Evolutionary conservation across 2,329 filamentous ascomycete species (phyloP).

Genomic region (Malbranchea cinnamomea): DNA sequence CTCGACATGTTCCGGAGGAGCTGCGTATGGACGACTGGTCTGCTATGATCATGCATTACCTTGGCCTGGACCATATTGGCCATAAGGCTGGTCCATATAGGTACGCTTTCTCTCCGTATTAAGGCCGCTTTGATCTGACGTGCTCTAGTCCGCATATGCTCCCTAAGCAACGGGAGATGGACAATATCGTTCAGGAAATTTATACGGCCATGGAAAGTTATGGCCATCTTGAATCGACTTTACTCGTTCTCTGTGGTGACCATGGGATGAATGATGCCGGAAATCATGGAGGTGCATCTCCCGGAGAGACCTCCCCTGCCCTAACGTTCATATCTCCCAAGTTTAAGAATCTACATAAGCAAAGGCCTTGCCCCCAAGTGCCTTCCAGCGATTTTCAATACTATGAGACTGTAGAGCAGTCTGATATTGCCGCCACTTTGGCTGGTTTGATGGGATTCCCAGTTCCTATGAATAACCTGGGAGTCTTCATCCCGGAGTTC

Average conservation of each 20-base stretch:
- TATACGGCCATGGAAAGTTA: conserved; percentile 60
- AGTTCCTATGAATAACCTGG: conserved; percentile 76
- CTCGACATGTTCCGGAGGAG: conserved; percentile 68
- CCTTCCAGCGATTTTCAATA: conserved; percentile 62
- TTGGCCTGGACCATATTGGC: conserved; percentile 92
- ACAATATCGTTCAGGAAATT: conserved; percentile 59
- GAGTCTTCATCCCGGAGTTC: conserved; percentile 68
- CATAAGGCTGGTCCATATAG: conserved; percentile 85
- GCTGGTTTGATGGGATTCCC: conserved; percentile 78
- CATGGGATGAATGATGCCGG: conserved; percentile 99
- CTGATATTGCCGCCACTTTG: conserved; percentile 80
- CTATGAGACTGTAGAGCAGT: conserved; percentile 78
- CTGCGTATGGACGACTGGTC: conserved; percentile 71
- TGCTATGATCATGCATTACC: conserved; percentile 85
- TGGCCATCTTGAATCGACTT: conserved; percentile 56
- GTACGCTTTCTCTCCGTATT: conserved; percentile 29
- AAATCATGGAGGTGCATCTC: conserved; percentile 87
- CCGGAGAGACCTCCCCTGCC: conserved; percentile 87
- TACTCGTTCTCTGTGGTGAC: conserved; percentile 80
- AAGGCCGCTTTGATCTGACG: conserved; percentile 10
- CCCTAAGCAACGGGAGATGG: conserved; percentile 90
- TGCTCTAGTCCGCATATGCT: conserved; percentile 64
- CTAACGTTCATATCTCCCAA: conserved; percentile 84
- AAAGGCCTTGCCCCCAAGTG: conserved; percentile 37
- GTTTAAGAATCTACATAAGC: conserved; percentile 42